phyloP scores from a whole-genome alignment of 2,329 filamentous ascomycete genomes.

The Stromatinia cepivora region DNA sequence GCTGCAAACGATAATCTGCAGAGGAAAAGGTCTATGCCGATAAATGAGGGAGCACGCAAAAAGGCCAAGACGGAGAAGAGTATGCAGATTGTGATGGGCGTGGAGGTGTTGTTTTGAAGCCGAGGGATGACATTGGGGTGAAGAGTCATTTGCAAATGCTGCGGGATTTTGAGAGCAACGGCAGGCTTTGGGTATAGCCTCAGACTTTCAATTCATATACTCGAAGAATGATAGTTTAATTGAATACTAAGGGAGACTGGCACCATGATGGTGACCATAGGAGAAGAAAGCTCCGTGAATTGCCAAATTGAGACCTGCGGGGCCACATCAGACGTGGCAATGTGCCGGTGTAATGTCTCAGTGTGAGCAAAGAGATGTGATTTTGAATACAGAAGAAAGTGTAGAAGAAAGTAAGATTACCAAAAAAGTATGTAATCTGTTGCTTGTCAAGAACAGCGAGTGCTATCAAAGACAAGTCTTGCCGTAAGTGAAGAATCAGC shows the following conservation, averaged over 20 bases:
- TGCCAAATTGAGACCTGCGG: neutral
- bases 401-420: neutral
- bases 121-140: no score
- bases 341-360: neutral
- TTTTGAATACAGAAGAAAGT: neutral
- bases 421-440: neutral
- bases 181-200: no score
- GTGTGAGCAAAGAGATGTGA: neutral
- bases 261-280: neutral
- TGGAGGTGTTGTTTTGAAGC: neutral
- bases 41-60: neutral
- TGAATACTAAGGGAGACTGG: neutral
- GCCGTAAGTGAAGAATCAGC: neutral
- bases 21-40: neutral
- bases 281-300: neutral
- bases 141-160: neutral
- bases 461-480: neutral
- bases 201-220: neutral
- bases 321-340: neutral
- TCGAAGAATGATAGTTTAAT: neutral
- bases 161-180: neutral
- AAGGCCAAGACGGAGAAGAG: neutral
- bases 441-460: neutral
- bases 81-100: neutral
- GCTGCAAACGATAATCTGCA: neutral